Percentiles rank a stretch among this genome's conserved stretches.
Evolutionary conservation across 176 grass and related monocot species (phyloP).

Genomic region (Carex kokanica): DNA sequence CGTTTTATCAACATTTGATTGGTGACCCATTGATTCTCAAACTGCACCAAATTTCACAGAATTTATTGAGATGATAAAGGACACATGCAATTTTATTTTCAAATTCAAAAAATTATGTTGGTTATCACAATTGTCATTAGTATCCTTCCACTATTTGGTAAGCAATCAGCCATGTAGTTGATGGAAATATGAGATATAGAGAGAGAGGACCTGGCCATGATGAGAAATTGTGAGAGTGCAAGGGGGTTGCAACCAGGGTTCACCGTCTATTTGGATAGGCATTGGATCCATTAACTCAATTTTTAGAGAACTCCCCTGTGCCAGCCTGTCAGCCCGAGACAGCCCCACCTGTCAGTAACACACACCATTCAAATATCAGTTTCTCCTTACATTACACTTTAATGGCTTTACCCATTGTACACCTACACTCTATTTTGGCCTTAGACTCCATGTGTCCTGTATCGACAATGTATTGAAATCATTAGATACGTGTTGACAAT

Average conservation of each 20-base stretch:
- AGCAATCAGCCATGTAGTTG: not conserved
- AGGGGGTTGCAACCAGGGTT: slow-evolving; percentile 74
- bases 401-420: not conserved
- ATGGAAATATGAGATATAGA: not conserved
- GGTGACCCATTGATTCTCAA: not conserved
- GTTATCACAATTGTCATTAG: not conserved
- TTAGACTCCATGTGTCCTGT: not conserved
- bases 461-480: slow-evolving; percentile 9
- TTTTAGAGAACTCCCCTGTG: slow-evolving; percentile 69
- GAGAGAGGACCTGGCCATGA: slow-evolving; percentile 52
- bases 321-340: slow-evolving; percentile 66
- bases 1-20: not conserved
- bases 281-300: slow-evolving; percentile 51
- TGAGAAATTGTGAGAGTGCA: slow-evolving; percentile 79
- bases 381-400: not conserved
- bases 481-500: not conserved
- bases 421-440: not conserved
- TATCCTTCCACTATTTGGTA: not conserved
- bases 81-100: not conserved
- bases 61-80: not conserved
- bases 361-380: slow-evolving; percentile 6
- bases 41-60: not conserved
- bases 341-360: slow-evolving; percentile 58
- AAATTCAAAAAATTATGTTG: not conserved
- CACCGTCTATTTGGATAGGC: slow-evolving; percentile 90